Evolutionary conservation across 192 early-diverging fungal species (phyloP).

Genomic region (Linnemannia schmuckeri): DNA sequence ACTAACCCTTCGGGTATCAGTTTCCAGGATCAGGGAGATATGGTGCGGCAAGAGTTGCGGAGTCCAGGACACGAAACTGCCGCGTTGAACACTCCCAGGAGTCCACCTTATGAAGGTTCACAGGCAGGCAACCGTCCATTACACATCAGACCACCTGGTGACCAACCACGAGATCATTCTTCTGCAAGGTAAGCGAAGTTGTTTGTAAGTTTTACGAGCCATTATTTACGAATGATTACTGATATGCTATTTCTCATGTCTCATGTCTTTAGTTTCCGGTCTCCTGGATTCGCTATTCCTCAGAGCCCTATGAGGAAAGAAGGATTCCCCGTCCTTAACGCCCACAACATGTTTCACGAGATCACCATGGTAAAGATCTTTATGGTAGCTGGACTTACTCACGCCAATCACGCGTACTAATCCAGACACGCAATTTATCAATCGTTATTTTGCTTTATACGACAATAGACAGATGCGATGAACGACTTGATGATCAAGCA

Average conservation of each 20-base stretch:
- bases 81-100: neutral
- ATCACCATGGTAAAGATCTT: constrained; percentile 58
- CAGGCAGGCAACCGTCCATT: neutral
- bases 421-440: neutral
- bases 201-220: neutral
- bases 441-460: neutral
- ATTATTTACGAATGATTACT: neutral
- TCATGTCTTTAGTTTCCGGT: constrained; percentile 8
- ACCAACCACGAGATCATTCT: constrained; percentile 11
- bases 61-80: constrained; percentile 27
- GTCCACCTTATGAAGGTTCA: neutral
- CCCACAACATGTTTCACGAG: constrained; percentile 60
- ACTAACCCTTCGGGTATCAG: constrained; percentile 39
- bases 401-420: too few relatives aligned
- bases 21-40: constrained; percentile 32
- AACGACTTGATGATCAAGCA: constrained; percentile 59
- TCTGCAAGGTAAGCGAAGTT: neutral
- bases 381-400: neutral
- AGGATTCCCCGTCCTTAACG: constrained; percentile 34
- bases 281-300: constrained; percentile 35
- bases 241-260: neutral
- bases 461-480: constrained; percentile 59
- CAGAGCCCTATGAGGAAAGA: constrained; percentile 35
- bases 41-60: constrained; percentile 38
- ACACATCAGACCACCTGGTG: constrained; percentile 1